A percentile compares a stretch with the other conserved stretches of the same genome.
These are phyloP conservation scores for Dentipellis sp. DNA, from an alignment of 768 basidiomycete species.

Conservation along the genomic window DNA sequence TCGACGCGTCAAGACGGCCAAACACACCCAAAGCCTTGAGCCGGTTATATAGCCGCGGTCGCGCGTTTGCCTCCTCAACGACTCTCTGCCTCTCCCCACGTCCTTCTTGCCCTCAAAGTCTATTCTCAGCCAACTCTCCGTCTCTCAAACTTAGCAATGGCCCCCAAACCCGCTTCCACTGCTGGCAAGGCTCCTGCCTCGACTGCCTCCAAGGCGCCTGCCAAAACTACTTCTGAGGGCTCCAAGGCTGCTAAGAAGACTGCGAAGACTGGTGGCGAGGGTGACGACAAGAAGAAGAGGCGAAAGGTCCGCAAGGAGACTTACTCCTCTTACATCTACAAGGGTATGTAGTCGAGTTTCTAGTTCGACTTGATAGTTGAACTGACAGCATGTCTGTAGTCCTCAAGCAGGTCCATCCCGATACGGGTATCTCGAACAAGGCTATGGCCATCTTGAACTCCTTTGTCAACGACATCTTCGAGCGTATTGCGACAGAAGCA, in stretches of 20 bases:
- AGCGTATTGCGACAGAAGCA: conserved; percentile 84
- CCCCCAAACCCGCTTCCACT: conserved; percentile 73
- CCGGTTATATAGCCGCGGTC: conserved; percentile 7
- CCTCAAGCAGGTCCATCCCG: conserved; percentile 95
- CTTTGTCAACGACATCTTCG: conserved; percentile 92
- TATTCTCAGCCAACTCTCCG: conserved; percentile 37
- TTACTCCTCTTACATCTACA: conserved; percentile 93
- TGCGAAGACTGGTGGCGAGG: conserved; percentile 43
- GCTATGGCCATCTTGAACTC: conserved; percentile 89
- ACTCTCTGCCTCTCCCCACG: conserved; percentile 8
- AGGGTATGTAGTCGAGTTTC: conserved; percentile 36
- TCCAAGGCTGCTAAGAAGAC: conserved; percentile 54
- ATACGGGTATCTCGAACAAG: conserved; percentile 98
- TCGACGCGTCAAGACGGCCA: conserved; percentile 20
- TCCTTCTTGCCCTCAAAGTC: conserved; percentile 7
- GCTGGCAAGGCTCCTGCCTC: conserved; percentile 77
- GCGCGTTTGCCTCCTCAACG: conserved; percentile 7
- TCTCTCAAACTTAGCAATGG: conserved; percentile 42
- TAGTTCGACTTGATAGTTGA: not conserved
- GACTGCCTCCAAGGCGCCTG: conserved; percentile 50
- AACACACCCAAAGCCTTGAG: conserved; percentile 18
- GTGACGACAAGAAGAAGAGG: conserved; percentile 68
- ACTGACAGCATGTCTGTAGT: conserved; percentile 34
- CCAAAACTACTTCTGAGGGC: conserved; percentile 35
- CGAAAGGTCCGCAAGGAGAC: conserved; percentile 88